Base-by-base conservation (phyloP, 2,329 filamentous ascomycete genomes). In the Chrysoporthe cubensis region DNA sequence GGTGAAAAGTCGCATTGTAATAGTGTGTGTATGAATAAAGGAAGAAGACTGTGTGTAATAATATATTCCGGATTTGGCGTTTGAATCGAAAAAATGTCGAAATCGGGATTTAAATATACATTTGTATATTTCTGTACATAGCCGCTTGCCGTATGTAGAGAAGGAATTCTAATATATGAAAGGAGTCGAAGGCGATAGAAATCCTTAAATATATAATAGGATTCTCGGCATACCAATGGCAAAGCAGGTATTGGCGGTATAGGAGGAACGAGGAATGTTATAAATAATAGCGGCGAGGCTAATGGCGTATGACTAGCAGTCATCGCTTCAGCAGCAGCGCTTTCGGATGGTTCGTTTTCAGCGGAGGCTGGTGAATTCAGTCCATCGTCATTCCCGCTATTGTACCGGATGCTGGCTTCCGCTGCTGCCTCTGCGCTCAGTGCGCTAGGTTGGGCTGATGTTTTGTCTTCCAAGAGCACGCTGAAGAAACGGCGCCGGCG, bases 1-100 rank as follows among this genome's bases (percentile, higher is more conserved):
- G 58, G 64, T 6, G 64, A 66, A 43, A 18, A 56, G 40, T 66
- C 64, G 46, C 32, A 34, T 14, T 57, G 64, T 7, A 57, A 18
- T 43, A 66, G 16, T 16, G 50, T 52, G 18, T 66, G 64, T 37
- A 66, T 26, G 58, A 66, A 66, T 1, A 66, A 26, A 16, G 58
- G 57, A 14, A 66, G 58, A 4, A 62, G 21, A 16, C 62, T 62
- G 13, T 21, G 46, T n/a, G 42, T 13, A 54, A 16, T 60, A n/a
- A 62, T 56, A 14, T 50, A 13, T 7, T 42, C 34, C 5, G 5
- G 32, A 13, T 32, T 21, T n/a, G 26, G 34, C 26, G 7, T 26
- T 26, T 62, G 57, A 44, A 66, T 34, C 5, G 64, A 62, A 57
- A 66, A 44, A 1, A 46, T 48, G 14, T 66, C 64, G 11, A 61